phyloP scores from a whole-genome alignment of 805 yeast genomes.

The Myxozyma neotropica region DNA sequence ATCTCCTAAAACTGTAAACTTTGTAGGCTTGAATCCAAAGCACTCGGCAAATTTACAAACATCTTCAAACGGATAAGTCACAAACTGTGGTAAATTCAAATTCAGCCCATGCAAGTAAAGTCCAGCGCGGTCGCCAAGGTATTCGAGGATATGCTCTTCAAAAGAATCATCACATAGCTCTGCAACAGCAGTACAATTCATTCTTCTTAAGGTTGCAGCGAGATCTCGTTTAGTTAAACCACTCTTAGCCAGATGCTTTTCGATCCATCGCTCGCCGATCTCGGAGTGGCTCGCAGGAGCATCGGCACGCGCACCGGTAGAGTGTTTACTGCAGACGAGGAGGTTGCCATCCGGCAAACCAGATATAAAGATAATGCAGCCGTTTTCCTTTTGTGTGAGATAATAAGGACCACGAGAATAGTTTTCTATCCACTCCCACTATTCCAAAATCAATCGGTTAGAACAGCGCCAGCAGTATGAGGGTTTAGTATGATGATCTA shows the following conservation, averaged over 20 bases:
- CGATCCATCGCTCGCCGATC: conserved; percentile 65
- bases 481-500: neutral
- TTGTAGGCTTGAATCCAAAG: conserved; percentile 70
- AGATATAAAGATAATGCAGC: conserved; percentile 83
- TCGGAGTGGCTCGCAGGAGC: conserved; percentile 58
- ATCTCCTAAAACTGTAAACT: conserved; percentile 48
- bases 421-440: conserved; percentile 48
- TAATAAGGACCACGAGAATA: conserved; percentile 75
- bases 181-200: conserved; percentile 79
- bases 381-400: conserved; percentile 85
- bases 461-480: neutral
- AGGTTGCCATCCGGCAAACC: conserved; percentile 76
- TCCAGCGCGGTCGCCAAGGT: conserved; percentile 68
- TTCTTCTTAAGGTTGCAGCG: conserved; percentile 55
- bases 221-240: conserved; percentile 53
- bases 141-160: conserved; percentile 90
- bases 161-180: conserved; percentile 91
- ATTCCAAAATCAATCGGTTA: neutral
- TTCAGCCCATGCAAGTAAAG: conserved; percentile 90
- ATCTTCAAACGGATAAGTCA: conserved; percentile 61
- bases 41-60: conserved; percentile 62
- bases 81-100: conserved; percentile 61
- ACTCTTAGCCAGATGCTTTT: conserved; percentile 51
- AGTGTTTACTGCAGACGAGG: conserved; percentile 87
- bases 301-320: conserved; percentile 63